Conservation (phyloP, 306 rosid species). For the Fragaria nilgerrensis region DNA sequence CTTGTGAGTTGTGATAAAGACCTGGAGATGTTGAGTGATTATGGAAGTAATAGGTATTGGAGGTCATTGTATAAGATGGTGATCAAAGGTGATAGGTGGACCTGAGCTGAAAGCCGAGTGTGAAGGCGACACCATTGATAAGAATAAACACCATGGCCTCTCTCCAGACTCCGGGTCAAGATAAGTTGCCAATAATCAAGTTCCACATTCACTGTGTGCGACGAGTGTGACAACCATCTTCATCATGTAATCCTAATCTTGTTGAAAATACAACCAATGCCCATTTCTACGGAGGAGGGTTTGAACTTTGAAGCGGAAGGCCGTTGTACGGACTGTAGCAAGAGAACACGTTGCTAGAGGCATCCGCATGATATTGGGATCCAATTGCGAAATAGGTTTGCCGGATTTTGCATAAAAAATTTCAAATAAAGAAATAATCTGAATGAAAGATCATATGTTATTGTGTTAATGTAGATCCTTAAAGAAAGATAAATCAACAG, state of each 20-base stretch:
- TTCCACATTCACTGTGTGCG: neutral
- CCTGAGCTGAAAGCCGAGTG: neutral
- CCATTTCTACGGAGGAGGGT: neutral
- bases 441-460: too few relatives aligned
- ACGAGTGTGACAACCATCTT: neutral
- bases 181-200: neutral
- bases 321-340: neutral
- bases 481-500: too few relatives aligned
- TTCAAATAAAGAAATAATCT: too few relatives aligned
- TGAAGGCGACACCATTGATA: neutral
- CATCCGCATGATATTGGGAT: neutral
- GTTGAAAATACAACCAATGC: neutral
- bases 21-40: neutral
- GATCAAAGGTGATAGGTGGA: conserved; percentile 1
- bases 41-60: neutral
- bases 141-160: neutral
- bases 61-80: neutral
- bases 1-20: neutral
- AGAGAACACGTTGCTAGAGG: neutral
- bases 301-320: neutral
- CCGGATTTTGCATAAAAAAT: too few relatives aligned
- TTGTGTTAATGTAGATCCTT: too few relatives aligned
- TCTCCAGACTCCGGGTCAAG: neutral
- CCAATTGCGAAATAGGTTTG: neutral
- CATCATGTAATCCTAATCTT: neutral